A percentile compares a stretch with the other conserved stretches of the same genome.
Evolutionary conservation across 257 asterid species (phyloP).

Genomic region (Ajuga chamaepitys): DNA sequence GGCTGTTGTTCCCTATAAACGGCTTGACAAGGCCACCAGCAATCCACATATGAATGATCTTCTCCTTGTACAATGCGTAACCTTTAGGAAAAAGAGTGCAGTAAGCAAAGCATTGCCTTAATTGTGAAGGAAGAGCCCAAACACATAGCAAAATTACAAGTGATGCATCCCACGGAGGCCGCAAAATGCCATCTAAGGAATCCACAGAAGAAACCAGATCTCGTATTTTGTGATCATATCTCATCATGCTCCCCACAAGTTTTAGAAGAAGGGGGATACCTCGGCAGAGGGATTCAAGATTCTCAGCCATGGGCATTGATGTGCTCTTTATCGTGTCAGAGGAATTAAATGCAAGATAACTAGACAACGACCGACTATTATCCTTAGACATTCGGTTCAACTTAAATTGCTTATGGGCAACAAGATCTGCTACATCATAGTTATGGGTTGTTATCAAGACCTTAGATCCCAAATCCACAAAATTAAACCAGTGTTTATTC

Average conservation of each 20-base stretch:
- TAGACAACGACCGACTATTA: neutral
- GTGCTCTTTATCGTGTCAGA: neutral
- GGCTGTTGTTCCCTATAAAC: neutral
- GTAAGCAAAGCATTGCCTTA: conserved; percentile 3
- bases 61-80: neutral
- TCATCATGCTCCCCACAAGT: conserved; percentile 5
- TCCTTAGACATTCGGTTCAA: neutral
- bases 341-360: neutral
- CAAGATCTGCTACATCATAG: neutral
- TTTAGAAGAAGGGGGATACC: neutral
- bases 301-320: neutral
- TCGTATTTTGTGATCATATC: neutral
- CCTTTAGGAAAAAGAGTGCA: conserved; percentile 1
- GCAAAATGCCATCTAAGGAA: neutral
- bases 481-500: neutral
- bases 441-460: neutral
- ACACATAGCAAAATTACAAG: neutral
- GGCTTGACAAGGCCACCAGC: conserved; percentile 7
- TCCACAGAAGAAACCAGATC: neutral
- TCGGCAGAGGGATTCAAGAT: neutral
- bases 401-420: neutral
- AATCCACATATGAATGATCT: conserved; percentile 4
- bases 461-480: conserved; percentile 1
- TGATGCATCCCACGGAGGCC: neutral
- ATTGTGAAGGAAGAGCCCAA: conserved; percentile 2